Percentiles rank a stretch among this genome's conserved stretches.
Conservation (phyloP, 208 protist genomes). For the Wallacemonas collosoma region DNA sequence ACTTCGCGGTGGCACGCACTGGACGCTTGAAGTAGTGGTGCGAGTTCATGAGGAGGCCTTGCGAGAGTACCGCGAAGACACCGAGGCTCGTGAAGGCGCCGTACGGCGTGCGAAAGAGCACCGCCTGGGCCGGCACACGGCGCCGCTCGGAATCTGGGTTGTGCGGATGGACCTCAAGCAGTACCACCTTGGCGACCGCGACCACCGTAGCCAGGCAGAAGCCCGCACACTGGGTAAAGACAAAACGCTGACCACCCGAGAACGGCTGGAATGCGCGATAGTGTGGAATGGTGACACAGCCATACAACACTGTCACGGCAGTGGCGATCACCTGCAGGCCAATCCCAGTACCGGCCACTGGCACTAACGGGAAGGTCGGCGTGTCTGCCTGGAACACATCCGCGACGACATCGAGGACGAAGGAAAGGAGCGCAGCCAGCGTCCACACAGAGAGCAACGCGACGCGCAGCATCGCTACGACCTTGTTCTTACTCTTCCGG, state of each 20-base stretch:
- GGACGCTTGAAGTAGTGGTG: constrained; percentile 59
- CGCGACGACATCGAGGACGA: constrained; percentile 56
- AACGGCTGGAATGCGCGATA: constrained; percentile 80
- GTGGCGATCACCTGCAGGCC: constrained; percentile 40
- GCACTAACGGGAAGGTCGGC: constrained; percentile 38
- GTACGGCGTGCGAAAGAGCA: constrained; percentile 31
- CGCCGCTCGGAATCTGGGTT: constrained; percentile 1
- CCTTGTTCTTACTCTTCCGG: constrained; percentile 1
- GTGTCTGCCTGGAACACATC: constrained; percentile 70
- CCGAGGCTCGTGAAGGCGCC: constrained; percentile 62
- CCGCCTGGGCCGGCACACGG: neutral
- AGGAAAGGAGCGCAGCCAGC: constrained; percentile 29
- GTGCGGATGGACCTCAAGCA: constrained; percentile 21
- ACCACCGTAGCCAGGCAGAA: constrained; percentile 39
- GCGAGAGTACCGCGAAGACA: constrained; percentile 35
- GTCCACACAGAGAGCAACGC: constrained; percentile 51
- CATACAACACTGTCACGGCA: constrained; percentile 39
- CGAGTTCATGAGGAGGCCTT: constrained; percentile 58
- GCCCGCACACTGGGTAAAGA: constrained; percentile 63
- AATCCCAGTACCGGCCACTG: constrained; percentile 35
- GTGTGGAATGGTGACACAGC: constrained; percentile 30
- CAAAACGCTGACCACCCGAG: constrained; percentile 61
- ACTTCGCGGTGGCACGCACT: neutral
- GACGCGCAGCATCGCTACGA: constrained; percentile 27
- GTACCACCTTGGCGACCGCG: constrained; percentile 38